Percentiles rank a stretch among this genome's conserved stretches.
Evolutionary conservation across 1,284 basidiomycete genomes (phyloP).

Genomic region (Coniferiporia weirii): DNA sequence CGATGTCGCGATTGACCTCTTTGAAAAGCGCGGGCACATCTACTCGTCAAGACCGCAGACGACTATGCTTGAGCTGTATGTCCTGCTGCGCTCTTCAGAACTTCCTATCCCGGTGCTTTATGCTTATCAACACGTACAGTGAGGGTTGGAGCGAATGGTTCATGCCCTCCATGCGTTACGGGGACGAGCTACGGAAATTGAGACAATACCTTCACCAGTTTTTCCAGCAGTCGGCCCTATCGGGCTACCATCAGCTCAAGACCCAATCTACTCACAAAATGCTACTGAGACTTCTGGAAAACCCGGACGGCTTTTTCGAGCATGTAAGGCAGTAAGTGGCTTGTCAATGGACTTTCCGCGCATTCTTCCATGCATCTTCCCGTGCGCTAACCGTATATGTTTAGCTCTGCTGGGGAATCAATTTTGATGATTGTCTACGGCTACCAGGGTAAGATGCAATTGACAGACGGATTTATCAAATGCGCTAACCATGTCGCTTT

Average conservation of each 20-base stretch:
- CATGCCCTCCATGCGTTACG: neutral
- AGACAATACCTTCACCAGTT: constrained; percentile 5
- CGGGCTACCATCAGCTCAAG: neutral
- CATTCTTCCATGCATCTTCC: neutral
- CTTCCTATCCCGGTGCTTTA: neutral
- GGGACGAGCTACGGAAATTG: neutral
- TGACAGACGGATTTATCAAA: neutral
- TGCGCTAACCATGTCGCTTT: neutral
- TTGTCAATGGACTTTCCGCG: too few species aligned
- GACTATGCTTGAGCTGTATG: constrained; percentile 11
- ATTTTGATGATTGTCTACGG: constrained; percentile 13
- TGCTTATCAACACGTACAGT: neutral
- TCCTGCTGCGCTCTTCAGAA: neutral
- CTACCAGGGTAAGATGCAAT: constrained; percentile 4
- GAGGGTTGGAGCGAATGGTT: constrained; percentile 4
- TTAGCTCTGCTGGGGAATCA: constrained; percentile 4
- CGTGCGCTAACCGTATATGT: neutral
- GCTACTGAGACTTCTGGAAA: neutral
- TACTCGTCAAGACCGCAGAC: constrained; percentile 22
- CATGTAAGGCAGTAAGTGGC: neutral
- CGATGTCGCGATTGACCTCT: constrained; percentile 20
- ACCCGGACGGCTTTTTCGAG: neutral
- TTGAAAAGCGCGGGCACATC: constrained; percentile 21
- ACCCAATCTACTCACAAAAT: neutral
- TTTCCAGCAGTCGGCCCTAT: neutral